Evolutionary conservation across 192 early-diverging fungal species (phyloP), one percentile per base, ranked within the genome.

Genomic region (Coemansia sp.): DNA sequence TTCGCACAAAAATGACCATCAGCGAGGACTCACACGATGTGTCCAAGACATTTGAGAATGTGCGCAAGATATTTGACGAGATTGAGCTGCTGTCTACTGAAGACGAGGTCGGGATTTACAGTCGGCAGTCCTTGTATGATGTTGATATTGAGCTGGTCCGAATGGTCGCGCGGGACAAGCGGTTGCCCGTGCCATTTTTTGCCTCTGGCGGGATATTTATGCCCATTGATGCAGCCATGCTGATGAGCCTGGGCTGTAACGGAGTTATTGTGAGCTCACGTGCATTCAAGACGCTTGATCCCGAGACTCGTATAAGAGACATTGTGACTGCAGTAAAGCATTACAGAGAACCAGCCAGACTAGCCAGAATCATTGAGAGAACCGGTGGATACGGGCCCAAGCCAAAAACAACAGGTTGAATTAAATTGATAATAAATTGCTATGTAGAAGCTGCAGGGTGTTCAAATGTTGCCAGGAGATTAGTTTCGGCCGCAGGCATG

Each of bases 201-300:
- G 95, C 97, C 62, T 94, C 94, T 48, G 94, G 92, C 62, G 95
- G 94, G 79, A 86, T 98, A 65, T 94, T 95, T n/a, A 99, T 95
- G 32, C 97, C 97, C 25, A 94, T 94, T 24, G 97, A 99, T 86
- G 97, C 95, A 60, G 97, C 94, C 15, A 69, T 99, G 68, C 96
- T 99, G 94, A 99, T 99, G 94, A 94, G 97, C 84, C 84, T 97
- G 51, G 97, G 97, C 48, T 93, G 94, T 81, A 94, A 97, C 80
- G 97, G 97, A 83, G 94, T 93, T 63, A 95, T 99, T 84, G 95
- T 99, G 52, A 93, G 94, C 54, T 95, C 94, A 19, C 94, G 95
- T 56, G 94, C 97, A 83, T 99, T 99, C 86, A 97, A 96, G 82
- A 87, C 41, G 41, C 83, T 88, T 17, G 89, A 96, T 75, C 93